Evolutionary conservation across 805 yeast genomes (phyloP).

Genomic region (Saturnispora silvae): DNA sequence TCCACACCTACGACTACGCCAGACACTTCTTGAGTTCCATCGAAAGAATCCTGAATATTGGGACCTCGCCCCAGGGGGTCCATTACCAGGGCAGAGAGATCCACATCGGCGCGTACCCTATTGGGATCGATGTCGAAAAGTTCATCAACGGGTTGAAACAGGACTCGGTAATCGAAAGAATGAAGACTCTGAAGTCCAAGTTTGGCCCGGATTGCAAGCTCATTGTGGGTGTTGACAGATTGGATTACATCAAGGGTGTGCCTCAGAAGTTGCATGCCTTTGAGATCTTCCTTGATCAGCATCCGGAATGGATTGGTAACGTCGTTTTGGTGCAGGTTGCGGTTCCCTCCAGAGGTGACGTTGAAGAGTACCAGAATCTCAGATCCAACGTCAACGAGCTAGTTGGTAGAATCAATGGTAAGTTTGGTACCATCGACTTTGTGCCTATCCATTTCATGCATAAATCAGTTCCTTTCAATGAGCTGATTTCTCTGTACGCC

Average conservation of each 20-base stretch:
- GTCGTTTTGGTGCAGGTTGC: constrained; percentile 94
- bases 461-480: constrained; percentile 82
- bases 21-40: constrained; percentile 90
- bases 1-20: constrained; percentile 98
- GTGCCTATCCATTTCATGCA: constrained; percentile 97
- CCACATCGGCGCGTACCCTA: constrained; percentile 94
- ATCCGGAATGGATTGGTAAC: constrained; percentile 98
- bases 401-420: constrained; percentile 93
- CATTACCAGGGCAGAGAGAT: constrained; percentile 67
- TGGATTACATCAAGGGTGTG: constrained; percentile 95
- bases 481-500: constrained; percentile 77
- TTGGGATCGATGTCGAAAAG: constrained; percentile 93
- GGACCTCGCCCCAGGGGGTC: constrained; percentile 86
- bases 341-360: constrained; percentile 95
- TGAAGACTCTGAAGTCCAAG: constrained; percentile 44
- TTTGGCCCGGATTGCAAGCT: constrained; percentile 71
- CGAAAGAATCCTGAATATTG: constrained; percentile 68
- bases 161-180: constrained; percentile 53
- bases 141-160: constrained; percentile 69
- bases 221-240: constrained; percentile 92
- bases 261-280: constrained; percentile 96
- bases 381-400: constrained; percentile 92
- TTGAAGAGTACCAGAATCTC: constrained; percentile 90
- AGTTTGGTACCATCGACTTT: constrained; percentile 92
- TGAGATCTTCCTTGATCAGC: constrained; percentile 82